phyloP scores from a whole-genome alignment of 257 asterid species.

The Echites panduratus region DNA sequence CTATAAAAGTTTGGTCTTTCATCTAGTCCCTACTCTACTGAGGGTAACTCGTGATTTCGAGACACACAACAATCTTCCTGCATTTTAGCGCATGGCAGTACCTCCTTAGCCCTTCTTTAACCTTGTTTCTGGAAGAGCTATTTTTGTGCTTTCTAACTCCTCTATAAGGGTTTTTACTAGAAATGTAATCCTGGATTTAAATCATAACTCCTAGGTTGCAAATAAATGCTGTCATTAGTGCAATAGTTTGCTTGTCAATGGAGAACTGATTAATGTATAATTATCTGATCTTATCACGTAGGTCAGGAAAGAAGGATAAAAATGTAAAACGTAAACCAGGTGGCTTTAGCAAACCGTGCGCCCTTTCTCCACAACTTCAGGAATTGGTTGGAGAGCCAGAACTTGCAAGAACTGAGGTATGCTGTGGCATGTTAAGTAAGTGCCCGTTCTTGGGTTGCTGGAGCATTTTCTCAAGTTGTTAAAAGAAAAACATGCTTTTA shows the following conservation, averaged over 20 bases:
- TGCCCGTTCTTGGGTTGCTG: background rate
- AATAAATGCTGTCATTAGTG: background rate
- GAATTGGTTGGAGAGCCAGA: slow-evolving; percentile 36
- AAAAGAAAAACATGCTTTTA: too few species aligned
- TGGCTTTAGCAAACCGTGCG: slow-evolving; percentile 37
- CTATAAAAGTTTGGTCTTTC: background rate
- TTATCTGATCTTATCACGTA: slow-evolving; percentile 14
- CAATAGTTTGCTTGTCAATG: background rate
- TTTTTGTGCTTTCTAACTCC: background rate
- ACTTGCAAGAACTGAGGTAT: slow-evolving; percentile 45
- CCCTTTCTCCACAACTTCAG: slow-evolving; percentile 48
- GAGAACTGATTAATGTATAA: background rate
- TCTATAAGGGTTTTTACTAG: background rate
- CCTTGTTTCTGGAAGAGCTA: background rate
- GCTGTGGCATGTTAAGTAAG: too few species aligned
- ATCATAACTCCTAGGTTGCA: background rate
- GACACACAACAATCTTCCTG: background rate
- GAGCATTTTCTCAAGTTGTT: background rate
- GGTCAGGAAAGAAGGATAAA: slow-evolving; percentile 19
- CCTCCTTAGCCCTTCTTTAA: background rate
- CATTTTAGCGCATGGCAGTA: background rate
- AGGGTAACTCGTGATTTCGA: background rate
- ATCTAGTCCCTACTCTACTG: background rate
- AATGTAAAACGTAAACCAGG: slow-evolving; percentile 27
- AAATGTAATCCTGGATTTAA: background rate